Evolutionary conservation across 179 eudicot species (phyloP).

Genomic region (Beta macrorhiza): DNA sequence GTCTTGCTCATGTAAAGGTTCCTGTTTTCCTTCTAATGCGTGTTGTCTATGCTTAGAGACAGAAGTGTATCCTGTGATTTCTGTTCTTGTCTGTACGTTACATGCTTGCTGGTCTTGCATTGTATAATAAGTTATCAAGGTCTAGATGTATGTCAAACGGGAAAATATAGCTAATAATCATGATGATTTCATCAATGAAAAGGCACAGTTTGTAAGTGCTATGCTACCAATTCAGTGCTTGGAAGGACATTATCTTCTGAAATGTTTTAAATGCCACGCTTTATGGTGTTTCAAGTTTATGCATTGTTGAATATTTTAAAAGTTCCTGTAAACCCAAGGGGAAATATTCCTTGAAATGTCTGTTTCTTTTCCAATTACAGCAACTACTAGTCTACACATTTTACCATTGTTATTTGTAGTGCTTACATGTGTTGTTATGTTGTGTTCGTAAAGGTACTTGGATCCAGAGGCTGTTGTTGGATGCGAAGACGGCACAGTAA

Average conservation of each 20-base stretch:
- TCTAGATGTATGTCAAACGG: background rate
- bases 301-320: background rate
- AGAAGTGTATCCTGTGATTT: background rate
- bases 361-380: background rate
- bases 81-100: too few relatives aligned
- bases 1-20: background rate
- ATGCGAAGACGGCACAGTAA: conserved; percentile 77
- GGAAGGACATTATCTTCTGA: background rate
- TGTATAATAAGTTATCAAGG: background rate
- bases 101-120: conserved; percentile 4
- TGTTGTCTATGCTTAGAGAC: background rate
- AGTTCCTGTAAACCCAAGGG: background rate
- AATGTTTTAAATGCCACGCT: background rate
- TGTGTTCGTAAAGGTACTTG: conserved; percentile 52
- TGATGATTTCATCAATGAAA: background rate
- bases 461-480: conserved; percentile 94
- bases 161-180: background rate
- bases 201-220: background rate
- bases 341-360: background rate
- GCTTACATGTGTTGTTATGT: background rate
- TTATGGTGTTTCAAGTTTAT: background rate
- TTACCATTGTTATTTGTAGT: background rate
- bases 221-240: background rate
- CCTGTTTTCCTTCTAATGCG: background rate
- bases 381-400: background rate